phyloP scores from a whole-genome alignment of 345 rosid species.

The Citrus maxima region DNA sequence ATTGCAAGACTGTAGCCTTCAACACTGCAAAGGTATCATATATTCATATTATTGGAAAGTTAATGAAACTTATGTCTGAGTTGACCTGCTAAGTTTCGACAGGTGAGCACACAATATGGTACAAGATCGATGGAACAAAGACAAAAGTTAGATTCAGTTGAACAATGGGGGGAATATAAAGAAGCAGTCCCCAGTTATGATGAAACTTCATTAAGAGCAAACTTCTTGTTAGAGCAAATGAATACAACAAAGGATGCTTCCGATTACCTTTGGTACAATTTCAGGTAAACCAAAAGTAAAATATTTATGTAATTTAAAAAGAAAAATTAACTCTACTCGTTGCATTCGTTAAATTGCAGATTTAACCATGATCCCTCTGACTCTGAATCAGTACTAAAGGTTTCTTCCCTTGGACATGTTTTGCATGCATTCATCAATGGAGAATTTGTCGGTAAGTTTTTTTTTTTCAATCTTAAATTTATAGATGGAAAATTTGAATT shows the following conservation, averaged over 20 bases:
- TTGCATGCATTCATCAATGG: slow-evolving; percentile 49
- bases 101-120: slow-evolving; percentile 33
- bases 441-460: neutral
- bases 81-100: neutral
- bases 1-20: slow-evolving; percentile 36
- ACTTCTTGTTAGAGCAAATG: slow-evolving; percentile 40
- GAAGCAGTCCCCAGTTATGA: slow-evolving; percentile 35
- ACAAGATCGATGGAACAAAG: slow-evolving; percentile 25
- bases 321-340: too few relatives aligned
- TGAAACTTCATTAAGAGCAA: slow-evolving; percentile 28
- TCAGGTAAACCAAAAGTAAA: slow-evolving; percentile 27
- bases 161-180: slow-evolving; percentile 35
- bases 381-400: slow-evolving; percentile 23
- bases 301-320: too few relatives aligned
- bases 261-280: slow-evolving; percentile 56
- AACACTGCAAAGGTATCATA: slow-evolving; percentile 27
- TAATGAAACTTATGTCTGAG: too few relatives aligned
- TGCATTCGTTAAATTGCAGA: slow-evolving; percentile 19
- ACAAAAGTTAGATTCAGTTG: slow-evolving; percentile 17
- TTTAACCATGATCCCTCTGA: slow-evolving; percentile 17
- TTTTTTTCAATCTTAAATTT: too few relatives aligned
- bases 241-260: slow-evolving; percentile 41
- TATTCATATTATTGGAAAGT: too few relatives aligned
- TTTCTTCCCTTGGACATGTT: slow-evolving; percentile 44
- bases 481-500: too few relatives aligned